phyloP scores from a whole-genome alignment of 495 filamentous ascomycete species.

The Xylaria acuta region DNA sequence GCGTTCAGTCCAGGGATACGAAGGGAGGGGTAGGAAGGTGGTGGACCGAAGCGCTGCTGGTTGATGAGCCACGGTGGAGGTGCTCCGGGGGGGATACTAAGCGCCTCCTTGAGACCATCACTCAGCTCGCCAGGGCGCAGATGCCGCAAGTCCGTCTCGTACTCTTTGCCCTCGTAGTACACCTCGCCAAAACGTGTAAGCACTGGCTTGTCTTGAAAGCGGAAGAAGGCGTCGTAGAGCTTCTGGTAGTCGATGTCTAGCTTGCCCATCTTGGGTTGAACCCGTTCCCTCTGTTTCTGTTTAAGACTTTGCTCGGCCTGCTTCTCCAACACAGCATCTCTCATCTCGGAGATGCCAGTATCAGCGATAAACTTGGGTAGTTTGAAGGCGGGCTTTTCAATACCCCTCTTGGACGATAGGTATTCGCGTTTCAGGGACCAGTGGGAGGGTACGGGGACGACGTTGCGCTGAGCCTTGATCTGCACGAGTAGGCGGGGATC shows the following conservation, averaged over 20 bases:
- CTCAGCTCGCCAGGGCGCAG: slow-evolving; percentile 89
- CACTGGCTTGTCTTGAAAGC: slow-evolving; percentile 94
- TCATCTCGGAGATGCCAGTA: slow-evolving; percentile 97
- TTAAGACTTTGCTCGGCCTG: slow-evolving; percentile 89
- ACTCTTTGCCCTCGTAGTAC: slow-evolving; percentile 98
- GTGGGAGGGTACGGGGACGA: slow-evolving; percentile 90
- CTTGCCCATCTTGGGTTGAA: slow-evolving; percentile 95
- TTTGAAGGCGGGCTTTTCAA: slow-evolving; percentile 92
- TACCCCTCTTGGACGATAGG: slow-evolving; percentile 90
- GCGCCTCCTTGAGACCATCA: slow-evolving; percentile 87
- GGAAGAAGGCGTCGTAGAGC: slow-evolving; percentile 96
- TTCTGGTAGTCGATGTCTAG: slow-evolving; percentile 98
- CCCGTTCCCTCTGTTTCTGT: slow-evolving; percentile 93
- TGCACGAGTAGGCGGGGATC: slow-evolving; percentile 90
- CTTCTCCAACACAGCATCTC: slow-evolving; percentile 94
- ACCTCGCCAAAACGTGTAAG: slow-evolving; percentile 95
- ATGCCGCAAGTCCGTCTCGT: slow-evolving; percentile 91
- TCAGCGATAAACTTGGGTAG: slow-evolving; percentile 97
- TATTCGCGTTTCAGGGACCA: slow-evolving; percentile 98
- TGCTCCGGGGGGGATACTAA: slow-evolving; percentile 92
- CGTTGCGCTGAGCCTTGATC: slow-evolving; percentile 93
- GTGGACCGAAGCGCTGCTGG: slow-evolving; percentile 90
- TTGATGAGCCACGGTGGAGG: slow-evolving; percentile 98
- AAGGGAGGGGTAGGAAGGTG: slow-evolving; percentile 88
- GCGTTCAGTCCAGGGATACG: slow-evolving; percentile 95